Evolutionary conservation across 2,329 filamentous ascomycete genomes (phyloP).

Genomic region (Fusarium marasasianum): DNA sequence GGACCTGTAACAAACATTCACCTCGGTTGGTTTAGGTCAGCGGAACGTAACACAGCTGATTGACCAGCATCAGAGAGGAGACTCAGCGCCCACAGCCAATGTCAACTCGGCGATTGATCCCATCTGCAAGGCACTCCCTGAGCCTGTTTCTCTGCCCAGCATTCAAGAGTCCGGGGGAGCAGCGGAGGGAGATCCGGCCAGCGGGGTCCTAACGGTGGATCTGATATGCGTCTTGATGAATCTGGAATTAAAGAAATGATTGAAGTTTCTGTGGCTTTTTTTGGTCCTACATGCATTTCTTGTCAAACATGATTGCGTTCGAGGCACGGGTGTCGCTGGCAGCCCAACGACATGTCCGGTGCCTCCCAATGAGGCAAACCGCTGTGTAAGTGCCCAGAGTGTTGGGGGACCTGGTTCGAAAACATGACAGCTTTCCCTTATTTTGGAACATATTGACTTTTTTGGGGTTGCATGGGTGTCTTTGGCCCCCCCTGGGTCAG

Average conservation of each 20-base stretch:
- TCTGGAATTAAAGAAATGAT: slow-evolving; percentile 7
- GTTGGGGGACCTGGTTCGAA: not conserved
- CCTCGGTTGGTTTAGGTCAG: slow-evolving; percentile 32
- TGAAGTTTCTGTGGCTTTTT: not conserved
- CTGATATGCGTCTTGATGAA: slow-evolving; percentile 30
- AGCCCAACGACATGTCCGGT: slow-evolving; percentile 10
- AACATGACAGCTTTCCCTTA: not conserved
- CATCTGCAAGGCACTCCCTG: slow-evolving; percentile 31
- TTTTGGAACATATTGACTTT: slow-evolving; percentile 7
- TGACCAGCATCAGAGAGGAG: slow-evolving; percentile 14
- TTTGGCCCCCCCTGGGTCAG: not conserved
- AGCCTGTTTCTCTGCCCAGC: slow-evolving; percentile 9
- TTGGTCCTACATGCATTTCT: not conserved
- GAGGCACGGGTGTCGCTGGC: not conserved
- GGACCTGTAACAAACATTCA: slow-evolving; percentile 6
- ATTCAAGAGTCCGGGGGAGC: slow-evolving; percentile 24
- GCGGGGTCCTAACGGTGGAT: slow-evolving; percentile 10
- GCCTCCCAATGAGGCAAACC: not conserved
- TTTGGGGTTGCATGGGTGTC: slow-evolving; percentile 1
- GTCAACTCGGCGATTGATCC: slow-evolving; percentile 15
- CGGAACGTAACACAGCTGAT: slow-evolving; percentile 11
- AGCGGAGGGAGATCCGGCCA: slow-evolving; percentile 12
- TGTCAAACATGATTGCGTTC: not conserved
- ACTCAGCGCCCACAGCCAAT: slow-evolving; percentile 10
- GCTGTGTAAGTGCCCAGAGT: not conserved